Conservation (phyloP, 1,284 basidiomycete species). For the Malassezia psittaci region DNA sequence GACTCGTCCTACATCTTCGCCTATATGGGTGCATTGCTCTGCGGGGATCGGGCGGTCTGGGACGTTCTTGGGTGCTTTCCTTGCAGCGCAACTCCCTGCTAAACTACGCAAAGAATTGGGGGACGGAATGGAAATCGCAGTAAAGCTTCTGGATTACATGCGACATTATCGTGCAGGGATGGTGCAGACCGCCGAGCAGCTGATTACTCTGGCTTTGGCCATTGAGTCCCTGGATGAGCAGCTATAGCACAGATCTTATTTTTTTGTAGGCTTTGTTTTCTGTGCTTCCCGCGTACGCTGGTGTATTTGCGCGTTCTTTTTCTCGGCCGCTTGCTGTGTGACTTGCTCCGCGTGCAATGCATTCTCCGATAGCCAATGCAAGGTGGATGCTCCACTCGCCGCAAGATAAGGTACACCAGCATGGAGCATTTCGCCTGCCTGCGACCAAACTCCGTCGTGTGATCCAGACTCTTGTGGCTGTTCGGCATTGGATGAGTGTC, state of each 20-base stretch:
- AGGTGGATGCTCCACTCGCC: not conserved
- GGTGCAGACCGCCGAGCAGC: slow-evolving; percentile 34
- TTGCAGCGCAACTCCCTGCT: slow-evolving; percentile 16
- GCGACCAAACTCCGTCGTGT: not conserved
- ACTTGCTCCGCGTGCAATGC: not conserved
- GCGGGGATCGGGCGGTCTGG: slow-evolving; percentile 52
- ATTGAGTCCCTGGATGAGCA: not conserved
- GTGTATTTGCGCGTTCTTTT: not conserved
- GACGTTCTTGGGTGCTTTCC: slow-evolving; percentile 51
- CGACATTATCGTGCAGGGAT: slow-evolving; percentile 27
- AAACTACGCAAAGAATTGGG: not conserved
- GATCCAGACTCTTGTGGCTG: not conserved
- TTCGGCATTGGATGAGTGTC: no score
- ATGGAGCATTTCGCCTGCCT: not conserved
- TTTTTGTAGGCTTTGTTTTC: not conserved
- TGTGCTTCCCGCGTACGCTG: not conserved
- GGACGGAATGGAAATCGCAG: slow-evolving; percentile 17
- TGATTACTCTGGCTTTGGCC: slow-evolving; percentile 19
- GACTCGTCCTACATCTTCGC: slow-evolving; percentile 51
- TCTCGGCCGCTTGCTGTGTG: not conserved
- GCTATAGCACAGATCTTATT: no score
- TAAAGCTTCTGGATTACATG: slow-evolving; percentile 26
- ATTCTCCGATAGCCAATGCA: slow-evolving; percentile 4
- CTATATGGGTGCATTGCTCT: slow-evolving; percentile 67
- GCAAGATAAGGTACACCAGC: not conserved